These are phyloP conservation scores for Fraxinus excelsior DNA, from an alignment of 257 asterid genomes.

Conservation along the genomic window DNA sequence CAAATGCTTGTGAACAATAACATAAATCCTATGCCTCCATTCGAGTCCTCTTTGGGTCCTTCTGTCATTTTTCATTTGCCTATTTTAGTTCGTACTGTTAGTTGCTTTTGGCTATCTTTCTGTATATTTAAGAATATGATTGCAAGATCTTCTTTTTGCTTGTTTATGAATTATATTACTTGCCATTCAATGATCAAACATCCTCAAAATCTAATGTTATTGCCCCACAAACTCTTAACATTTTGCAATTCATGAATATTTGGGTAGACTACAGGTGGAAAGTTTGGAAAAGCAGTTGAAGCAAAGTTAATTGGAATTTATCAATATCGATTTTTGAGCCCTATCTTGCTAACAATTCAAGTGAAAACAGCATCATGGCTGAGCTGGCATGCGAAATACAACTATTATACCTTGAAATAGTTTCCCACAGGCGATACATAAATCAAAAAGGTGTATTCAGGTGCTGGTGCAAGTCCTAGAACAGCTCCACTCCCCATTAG, in stretches of 20 bases:
- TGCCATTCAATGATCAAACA: neutral
- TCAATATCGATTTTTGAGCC: neutral
- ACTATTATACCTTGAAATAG: constrained; percentile 77
- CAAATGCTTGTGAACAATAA: neutral
- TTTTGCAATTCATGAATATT: neutral
- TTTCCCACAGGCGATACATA: constrained; percentile 96
- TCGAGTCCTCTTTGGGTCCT: neutral
- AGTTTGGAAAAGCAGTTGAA: neutral
- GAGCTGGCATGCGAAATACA: neutral
- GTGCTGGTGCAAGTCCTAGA: constrained; percentile 98
- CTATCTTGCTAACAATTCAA: constrained; percentile 13
- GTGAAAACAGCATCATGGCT: neutral
- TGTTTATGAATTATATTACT: neutral
- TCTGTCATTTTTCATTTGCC: neutral
- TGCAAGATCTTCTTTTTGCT: neutral
- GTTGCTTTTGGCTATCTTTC: neutral
- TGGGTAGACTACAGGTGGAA: neutral
- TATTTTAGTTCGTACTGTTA: neutral
- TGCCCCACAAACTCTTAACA: neutral
- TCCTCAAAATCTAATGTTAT: neutral
- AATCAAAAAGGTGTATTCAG: constrained; percentile 88
- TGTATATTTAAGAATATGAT: neutral
- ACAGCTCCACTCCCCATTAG: constrained; percentile 98
- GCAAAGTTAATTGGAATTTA: neutral
- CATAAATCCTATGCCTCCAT: neutral